Percentiles rank a stretch among this genome's conserved stretches.
Conservation (phyloP, 2,329 filamentous ascomycete species). For the Beauveria pseudobassiana region DNA sequence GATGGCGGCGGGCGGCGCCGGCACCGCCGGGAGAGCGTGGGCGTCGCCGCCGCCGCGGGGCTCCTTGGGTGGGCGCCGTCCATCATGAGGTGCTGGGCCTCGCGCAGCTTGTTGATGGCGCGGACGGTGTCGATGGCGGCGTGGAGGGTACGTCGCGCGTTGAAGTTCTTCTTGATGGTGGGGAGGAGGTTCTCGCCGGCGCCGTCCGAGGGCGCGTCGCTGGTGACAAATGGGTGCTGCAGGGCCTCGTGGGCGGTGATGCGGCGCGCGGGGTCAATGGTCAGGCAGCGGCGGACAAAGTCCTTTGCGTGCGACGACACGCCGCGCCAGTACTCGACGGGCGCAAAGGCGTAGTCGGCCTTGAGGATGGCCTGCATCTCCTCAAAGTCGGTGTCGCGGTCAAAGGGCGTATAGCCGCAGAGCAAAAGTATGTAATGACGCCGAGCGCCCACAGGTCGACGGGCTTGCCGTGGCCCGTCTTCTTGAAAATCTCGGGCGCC, state of each 20-base stretch:
- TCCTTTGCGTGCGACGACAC: conserved; percentile 81
- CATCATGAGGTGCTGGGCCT: conserved; percentile 55
- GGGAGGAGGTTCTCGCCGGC: conserved; percentile 56
- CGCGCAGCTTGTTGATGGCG: conserved; percentile 63
- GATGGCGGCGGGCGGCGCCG: conserved; percentile 14
- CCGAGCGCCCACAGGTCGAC: conserved; percentile 98
- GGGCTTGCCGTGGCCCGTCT: conserved; percentile 94
- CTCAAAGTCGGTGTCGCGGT: conserved; percentile 93
- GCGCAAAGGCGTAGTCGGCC: conserved; percentile 93
- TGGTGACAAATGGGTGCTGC: conserved; percentile 57
- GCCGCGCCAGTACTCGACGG: conserved; percentile 91
- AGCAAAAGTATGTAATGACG: conserved; percentile 98
- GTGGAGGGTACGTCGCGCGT: conserved; percentile 59
- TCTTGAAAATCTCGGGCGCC: conserved; percentile 99
- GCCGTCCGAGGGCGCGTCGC: conserved; percentile 39
- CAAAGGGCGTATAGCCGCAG: conserved; percentile 96
- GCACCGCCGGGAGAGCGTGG: conserved; percentile 10
- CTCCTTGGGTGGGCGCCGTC: conserved; percentile 48
- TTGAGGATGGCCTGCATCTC: conserved; percentile 99
- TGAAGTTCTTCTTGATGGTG: conserved; percentile 68
- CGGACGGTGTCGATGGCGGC: conserved; percentile 65
- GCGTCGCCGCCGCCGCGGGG: conserved; percentile 29
- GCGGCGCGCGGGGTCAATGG: conserved; percentile 76
- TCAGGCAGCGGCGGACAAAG: conserved; percentile 88
- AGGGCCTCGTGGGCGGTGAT: conserved; percentile 84